These are phyloP conservation scores for Pyrenochaeta sp. DNA, from an alignment of 2,329 filamentous ascomycete species.

Conservation along the genomic window DNA sequence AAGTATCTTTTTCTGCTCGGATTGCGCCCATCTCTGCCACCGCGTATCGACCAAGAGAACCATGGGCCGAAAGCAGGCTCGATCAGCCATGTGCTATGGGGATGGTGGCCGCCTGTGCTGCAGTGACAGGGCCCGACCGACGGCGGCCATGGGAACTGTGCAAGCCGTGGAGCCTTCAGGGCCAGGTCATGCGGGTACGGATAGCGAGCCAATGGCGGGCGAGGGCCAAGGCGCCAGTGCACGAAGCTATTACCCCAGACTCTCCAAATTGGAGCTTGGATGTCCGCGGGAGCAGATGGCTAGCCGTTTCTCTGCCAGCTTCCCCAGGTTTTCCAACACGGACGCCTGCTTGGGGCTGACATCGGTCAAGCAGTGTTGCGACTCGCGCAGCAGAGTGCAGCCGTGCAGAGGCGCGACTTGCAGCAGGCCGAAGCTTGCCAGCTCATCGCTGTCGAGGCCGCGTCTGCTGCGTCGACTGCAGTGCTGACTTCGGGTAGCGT, in stretches of 20 bases:
- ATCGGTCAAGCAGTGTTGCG: too few relatives aligned
- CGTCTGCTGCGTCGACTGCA: conserved; percentile 2
- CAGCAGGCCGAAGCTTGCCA: too few relatives aligned
- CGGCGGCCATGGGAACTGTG: conserved; percentile 8
- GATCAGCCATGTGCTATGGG: conserved; percentile 11
- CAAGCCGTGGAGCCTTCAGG: conserved; percentile 3
- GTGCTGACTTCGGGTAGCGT: conserved; percentile 19
- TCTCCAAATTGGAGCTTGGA: conserved; percentile 20
- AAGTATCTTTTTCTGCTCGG: neutral
- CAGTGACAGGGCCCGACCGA: conserved; percentile 11
- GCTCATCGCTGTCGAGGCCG: conserved; percentile 4
- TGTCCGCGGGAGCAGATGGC: conserved; percentile 13
- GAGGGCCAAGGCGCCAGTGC: conserved; percentile 6
- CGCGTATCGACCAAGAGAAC: neutral
- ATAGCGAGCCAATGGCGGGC: conserved; percentile 23
- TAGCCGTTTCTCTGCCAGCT: conserved; percentile 23
- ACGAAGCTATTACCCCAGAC: conserved; percentile 20
- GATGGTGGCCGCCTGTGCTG: conserved; percentile 12
- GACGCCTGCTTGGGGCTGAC: conserved; percentile 20
- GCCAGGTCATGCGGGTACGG: conserved; percentile 19
- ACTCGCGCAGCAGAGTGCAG: too few relatives aligned
- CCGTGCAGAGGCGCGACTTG: too few relatives aligned
- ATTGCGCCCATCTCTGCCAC: neutral
- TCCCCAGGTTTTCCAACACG: conserved; percentile 32
- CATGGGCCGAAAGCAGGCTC: conserved; percentile 1